A percentile compares a stretch with the other conserved stretches of the same genome.
phyloP scores from a whole-genome alignment of 2,329 filamentous ascomycete species.

The Colletotrichum spaethianum region DNA sequence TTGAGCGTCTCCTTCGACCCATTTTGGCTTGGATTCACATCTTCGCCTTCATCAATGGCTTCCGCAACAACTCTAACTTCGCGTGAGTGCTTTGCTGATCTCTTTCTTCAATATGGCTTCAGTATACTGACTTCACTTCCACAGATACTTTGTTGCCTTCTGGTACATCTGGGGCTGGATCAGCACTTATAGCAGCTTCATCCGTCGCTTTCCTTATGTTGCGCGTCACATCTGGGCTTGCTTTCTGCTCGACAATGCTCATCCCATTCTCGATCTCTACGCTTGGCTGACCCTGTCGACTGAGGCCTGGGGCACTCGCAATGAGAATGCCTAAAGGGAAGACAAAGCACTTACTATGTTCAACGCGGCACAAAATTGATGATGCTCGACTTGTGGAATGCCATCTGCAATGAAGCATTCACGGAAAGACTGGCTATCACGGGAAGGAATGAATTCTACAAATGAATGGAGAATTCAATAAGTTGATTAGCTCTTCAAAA shows the following conservation, averaged over 20 bases:
- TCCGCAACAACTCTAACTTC: constrained; percentile 10
- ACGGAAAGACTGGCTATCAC: not conserved
- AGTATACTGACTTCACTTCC: not conserved
- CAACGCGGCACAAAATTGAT: not conserved
- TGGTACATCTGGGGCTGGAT: constrained; percentile 36
- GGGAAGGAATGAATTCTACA: too few species aligned
- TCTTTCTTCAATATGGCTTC: accelerated
- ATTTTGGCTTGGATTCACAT: constrained; percentile 33
- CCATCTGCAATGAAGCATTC: not conserved
- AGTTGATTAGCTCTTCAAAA: not conserved
- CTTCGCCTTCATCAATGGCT: constrained; percentile 11
- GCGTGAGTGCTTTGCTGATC: constrained; percentile 3
- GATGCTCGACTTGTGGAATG: not conserved
- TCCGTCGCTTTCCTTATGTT: constrained; percentile 27
- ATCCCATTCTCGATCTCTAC: constrained; percentile 35
- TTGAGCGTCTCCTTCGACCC: constrained; percentile 36
- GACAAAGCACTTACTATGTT: not conserved
- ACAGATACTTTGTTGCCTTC: constrained; percentile 16
- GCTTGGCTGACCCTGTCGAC: constrained; percentile 31
- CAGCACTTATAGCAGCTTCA: constrained; percentile 20
- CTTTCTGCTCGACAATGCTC: constrained; percentile 34
- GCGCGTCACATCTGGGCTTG: constrained; percentile 27
- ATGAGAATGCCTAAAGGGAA: not conserved
- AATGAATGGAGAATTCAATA: accelerated
- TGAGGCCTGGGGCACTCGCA: constrained; percentile 34